A percentile compares a stretch with the other conserved stretches of the same genome.
These are phyloP conservation scores for Eutypa lata DNA, from an alignment of 2,329 filamentous ascomycete species.

Conservation along the genomic window DNA sequence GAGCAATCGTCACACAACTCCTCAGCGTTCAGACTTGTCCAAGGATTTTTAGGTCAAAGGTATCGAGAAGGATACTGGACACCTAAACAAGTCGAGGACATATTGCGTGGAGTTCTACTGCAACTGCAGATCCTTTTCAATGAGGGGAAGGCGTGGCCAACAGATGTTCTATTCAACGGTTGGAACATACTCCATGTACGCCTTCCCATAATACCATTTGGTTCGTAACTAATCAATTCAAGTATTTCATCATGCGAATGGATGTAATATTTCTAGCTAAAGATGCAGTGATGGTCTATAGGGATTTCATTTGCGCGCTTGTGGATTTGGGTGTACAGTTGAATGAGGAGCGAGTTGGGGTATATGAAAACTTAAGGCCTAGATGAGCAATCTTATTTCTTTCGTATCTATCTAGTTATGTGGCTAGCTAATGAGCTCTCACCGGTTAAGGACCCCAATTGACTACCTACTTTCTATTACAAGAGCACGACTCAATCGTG, in stretches of 20 bases:
- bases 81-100: neutral
- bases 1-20: constrained; percentile 2
- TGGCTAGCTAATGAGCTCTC: too few relatives aligned
- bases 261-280: neutral
- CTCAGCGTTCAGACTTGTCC: neutral
- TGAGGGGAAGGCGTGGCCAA: too few relatives aligned
- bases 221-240: neutral
- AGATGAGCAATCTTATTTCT: too few relatives aligned
- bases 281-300: neutral
- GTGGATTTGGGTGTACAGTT: neutral
- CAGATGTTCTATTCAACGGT: too few relatives aligned
- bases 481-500: too few relatives aligned
- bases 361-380: neutral
- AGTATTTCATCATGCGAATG: neutral
- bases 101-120: neutral
- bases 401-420: too few relatives aligned
- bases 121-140: too few relatives aligned
- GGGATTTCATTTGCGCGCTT: neutral
- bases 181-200: too few relatives aligned
- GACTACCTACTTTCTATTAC: too few relatives aligned
- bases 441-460: neutral
- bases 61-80: neutral
- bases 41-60: too few relatives aligned
- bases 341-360: neutral
- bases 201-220: neutral